These are phyloP conservation scores for Ceratopteris richardii DNA, from an alignment of 75 land plant genomes.

Conservation along the genomic window DNA sequence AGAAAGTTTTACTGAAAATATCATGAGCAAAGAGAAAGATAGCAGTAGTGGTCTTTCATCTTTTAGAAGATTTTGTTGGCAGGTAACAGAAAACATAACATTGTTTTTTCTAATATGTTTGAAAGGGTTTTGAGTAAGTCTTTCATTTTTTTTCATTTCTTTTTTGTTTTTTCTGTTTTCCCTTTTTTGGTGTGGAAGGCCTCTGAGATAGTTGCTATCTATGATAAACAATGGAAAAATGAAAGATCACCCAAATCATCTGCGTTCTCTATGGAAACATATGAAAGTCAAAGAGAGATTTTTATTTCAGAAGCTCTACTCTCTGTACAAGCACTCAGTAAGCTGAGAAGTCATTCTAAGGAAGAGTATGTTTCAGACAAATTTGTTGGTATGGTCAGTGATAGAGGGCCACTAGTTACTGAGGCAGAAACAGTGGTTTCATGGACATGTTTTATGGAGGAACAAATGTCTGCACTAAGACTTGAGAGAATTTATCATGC, in stretches of 20 bases:
- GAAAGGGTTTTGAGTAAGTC: background rate
- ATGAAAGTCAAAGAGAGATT: background rate
- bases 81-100: background rate
- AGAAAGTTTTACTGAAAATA: background rate
- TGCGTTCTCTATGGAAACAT: background rate
- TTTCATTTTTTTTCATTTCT: background rate
- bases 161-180: too few species aligned
- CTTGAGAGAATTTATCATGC: constrained; percentile 13
- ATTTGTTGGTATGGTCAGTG: background rate
- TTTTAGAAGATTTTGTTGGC: background rate
- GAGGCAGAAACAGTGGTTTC: background rate
- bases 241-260: background rate
- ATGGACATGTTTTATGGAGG: background rate
- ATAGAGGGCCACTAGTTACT: background rate
- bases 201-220: background rate
- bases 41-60: background rate
- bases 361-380: background rate
- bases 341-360: background rate
- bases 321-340: background rate
- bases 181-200: too few species aligned
- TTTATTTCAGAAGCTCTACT: background rate
- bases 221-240: background rate
- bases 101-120: background rate
- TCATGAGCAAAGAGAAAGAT: background rate
- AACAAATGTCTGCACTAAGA: constrained; percentile 18